phyloP scores from a whole-genome alignment of 768 basidiomycete genomes.

The Lenzites betulinus region DNA sequence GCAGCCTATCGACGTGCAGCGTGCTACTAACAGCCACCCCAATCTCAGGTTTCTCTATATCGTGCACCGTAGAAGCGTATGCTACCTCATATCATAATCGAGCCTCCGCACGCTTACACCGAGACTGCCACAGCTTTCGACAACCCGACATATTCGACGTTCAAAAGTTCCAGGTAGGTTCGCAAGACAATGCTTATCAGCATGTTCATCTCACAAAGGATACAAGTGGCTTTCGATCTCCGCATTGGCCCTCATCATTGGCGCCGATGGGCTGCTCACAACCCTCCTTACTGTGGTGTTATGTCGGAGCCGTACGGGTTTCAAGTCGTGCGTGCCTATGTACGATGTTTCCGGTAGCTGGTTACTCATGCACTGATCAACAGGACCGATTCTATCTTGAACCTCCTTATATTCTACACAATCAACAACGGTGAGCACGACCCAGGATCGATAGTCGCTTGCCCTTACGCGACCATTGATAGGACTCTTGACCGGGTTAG shows the following conservation, averaged over 20 bases:
- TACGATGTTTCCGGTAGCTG: background rate
- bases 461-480: background rate
- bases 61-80: conserved; percentile 1
- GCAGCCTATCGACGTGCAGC: too few species aligned
- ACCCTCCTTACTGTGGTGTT: background rate
- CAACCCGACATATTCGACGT: background rate
- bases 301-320: background rate
- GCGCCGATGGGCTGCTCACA: background rate
- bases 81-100: background rate
- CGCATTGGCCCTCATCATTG: background rate
- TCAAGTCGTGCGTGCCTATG: background rate
- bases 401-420: background rate
- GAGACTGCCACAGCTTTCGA: background rate
- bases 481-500: background rate
- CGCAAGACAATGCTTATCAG: too few species aligned
- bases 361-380: too few species aligned
- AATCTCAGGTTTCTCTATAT: too few species aligned
- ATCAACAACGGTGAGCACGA: conserved; percentile 1
- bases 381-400: conserved; percentile 1
- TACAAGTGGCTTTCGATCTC: conserved; percentile 1
- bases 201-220: background rate
- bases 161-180: background rate
- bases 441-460: background rate
- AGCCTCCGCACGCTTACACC: too few species aligned
- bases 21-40: too few species aligned